phyloP scores from a whole-genome alignment of 176 grass and related monocot genomes.

The Zoysia japonica region DNA sequence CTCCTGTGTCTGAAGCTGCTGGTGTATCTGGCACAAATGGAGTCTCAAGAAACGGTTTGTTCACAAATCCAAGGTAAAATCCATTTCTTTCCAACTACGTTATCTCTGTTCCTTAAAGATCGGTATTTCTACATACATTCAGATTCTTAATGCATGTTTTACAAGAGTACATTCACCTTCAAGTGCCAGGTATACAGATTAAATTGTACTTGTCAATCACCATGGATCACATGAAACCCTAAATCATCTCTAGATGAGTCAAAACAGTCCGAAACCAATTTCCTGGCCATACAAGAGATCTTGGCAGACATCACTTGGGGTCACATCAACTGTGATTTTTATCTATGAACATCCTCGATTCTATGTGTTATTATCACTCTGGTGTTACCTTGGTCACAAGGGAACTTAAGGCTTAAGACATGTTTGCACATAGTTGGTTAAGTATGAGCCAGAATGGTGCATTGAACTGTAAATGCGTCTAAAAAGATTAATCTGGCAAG shows the following conservation, averaged over 20 bases:
- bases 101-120: background rate
- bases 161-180: background rate
- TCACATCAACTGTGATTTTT: background rate
- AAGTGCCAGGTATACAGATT: background rate
- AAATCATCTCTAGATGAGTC: background rate
- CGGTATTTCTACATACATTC: background rate
- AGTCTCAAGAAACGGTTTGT: constrained; percentile 35
- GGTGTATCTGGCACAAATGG: constrained; percentile 29
- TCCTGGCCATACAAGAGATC: background rate
- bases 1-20: constrained; percentile 35
- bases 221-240: background rate
- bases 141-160: background rate
- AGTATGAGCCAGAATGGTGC: background rate
- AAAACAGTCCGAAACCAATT: background rate
- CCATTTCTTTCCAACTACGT: background rate
- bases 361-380: background rate
- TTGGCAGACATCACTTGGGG: background rate
- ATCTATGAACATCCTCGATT: background rate
- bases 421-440: background rate
- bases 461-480: background rate
- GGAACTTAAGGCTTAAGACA: background rate
- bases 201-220: background rate
- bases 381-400: background rate
- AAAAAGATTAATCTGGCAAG: background rate
- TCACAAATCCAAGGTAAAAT: constrained; percentile 63